phyloP scores from a whole-genome alignment of 2,329 filamentous ascomycete species.

The Periconia digitata region DNA sequence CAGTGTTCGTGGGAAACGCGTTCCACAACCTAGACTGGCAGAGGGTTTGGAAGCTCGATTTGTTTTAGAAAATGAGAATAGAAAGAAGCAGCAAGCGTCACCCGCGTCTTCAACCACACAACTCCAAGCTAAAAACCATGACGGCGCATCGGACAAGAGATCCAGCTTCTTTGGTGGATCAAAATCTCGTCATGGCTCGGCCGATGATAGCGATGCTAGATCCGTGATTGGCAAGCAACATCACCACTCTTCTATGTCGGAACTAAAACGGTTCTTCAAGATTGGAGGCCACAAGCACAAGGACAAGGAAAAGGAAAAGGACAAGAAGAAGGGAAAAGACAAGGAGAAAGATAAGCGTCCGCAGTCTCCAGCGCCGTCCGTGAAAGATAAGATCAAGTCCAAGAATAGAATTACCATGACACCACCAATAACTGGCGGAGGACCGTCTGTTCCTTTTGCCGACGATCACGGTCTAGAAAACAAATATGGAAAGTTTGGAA shows the following conservation, averaged over 20 bases:
- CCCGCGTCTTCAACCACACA: constrained; percentile 33
- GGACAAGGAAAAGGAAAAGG: constrained; percentile 42
- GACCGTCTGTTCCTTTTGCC: constrained; percentile 72
- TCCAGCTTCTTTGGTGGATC: constrained; percentile 57
- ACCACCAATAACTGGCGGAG: constrained; percentile 36
- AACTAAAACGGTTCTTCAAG: constrained; percentile 96
- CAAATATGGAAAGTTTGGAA: constrained; percentile 95
- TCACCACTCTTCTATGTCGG: constrained; percentile 78
- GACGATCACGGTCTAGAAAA: constrained; percentile 89
- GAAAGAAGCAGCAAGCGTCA: constrained; percentile 53
- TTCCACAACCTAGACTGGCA: constrained; percentile 66
- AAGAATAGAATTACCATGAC: constrained; percentile 41
- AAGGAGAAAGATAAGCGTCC: constrained; percentile 50
- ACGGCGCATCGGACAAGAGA: constrained; percentile 50
- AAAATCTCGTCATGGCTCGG: constrained; percentile 49
- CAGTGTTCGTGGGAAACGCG: constrained; percentile 79
- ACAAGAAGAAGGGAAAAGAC: constrained; percentile 46
- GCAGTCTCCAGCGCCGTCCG: constrained; percentile 64
- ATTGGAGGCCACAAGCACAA: constrained; percentile 66
- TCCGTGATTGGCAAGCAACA: constrained; percentile 43
- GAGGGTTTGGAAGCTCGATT: constrained; percentile 77
- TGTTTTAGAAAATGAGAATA: constrained; percentile 77
- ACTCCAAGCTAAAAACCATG: constrained; percentile 49
- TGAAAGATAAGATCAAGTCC: constrained; percentile 58
- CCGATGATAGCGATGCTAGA: constrained; percentile 42